Evolutionary conservation across 768 basidiomycete genomes (phyloP).

Genomic region (Tricholoma flavovirens): DNA sequence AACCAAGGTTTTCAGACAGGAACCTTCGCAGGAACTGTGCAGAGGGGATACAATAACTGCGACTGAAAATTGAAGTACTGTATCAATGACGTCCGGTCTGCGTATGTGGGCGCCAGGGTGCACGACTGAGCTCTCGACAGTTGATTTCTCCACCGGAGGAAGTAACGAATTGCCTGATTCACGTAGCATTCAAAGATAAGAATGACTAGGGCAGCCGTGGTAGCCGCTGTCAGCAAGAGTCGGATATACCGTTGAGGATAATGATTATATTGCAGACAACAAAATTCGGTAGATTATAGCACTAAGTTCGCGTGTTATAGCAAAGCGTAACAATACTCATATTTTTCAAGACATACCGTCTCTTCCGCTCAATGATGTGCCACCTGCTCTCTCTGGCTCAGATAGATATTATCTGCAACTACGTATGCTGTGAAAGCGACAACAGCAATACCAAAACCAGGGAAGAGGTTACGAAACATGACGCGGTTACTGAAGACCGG

Average conservation of each 20-base stretch:
- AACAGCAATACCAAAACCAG: slow-evolving; percentile 90
- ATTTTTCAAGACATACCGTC: slow-evolving; percentile 7
- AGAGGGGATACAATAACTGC: not conserved
- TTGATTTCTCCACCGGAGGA: too few species aligned
- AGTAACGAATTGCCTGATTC: too few species aligned
- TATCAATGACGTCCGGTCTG: not conserved
- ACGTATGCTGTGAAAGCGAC: slow-evolving; percentile 93
- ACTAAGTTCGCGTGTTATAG: not conserved
- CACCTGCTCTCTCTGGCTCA: slow-evolving; percentile 28
- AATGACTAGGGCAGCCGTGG: too few species aligned
- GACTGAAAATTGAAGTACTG: not conserved
- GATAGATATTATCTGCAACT: slow-evolving; percentile 68
- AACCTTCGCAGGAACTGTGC: not conserved
- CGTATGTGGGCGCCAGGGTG: too few species aligned
- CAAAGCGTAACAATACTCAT: not conserved
- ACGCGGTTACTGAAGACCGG: slow-evolving; percentile 82
- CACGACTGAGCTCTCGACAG: too few species aligned
- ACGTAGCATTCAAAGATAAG: too few species aligned
- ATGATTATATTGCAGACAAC: not conserved
- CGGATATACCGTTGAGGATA: not conserved
- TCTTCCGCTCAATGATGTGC: slow-evolving; percentile 20
- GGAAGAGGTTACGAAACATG: slow-evolving; percentile 90
- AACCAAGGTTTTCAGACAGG: not conserved
- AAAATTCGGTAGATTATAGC: not conserved
- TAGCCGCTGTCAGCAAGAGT: too few species aligned